phyloP scores from a whole-genome alignment of 2,329 filamentous ascomycete genomes.

The Leptographium lundbergii region DNA sequence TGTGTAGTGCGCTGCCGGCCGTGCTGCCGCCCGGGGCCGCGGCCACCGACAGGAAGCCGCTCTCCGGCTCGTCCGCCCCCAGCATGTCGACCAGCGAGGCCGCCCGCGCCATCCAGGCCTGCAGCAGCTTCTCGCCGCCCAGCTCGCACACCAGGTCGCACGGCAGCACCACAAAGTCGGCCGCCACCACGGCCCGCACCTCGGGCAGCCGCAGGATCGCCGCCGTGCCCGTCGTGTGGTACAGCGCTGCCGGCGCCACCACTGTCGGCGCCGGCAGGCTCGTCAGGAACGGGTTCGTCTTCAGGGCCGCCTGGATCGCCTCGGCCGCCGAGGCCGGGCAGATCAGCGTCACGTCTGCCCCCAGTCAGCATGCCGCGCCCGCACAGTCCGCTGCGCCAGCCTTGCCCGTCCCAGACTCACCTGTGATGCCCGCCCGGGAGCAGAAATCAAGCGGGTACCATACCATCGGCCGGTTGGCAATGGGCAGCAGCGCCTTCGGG shows the following conservation, averaged over 20 bases:
- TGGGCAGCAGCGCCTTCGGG: slow-evolving; percentile 69
- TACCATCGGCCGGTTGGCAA: slow-evolving; percentile 78
- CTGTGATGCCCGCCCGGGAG: slow-evolving; percentile 65
- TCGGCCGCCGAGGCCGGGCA: slow-evolving; percentile 52
- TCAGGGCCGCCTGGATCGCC: slow-evolving; percentile 57
- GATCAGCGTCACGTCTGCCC: slow-evolving; percentile 48
- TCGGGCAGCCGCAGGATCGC: slow-evolving; percentile 78
- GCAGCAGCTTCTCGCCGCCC: slow-evolving; percentile 66
- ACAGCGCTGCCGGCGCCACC: slow-evolving; percentile 61
- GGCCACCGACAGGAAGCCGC: slow-evolving; percentile 10
- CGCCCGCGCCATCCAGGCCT: slow-evolving; percentile 84
- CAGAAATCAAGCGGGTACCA: slow-evolving; percentile 85
- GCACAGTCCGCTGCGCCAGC: neutral
- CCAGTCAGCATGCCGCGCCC: neutral
- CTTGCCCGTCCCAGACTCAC: slow-evolving; percentile 29
- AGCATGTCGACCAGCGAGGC: slow-evolving; percentile 53
- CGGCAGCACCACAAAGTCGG: slow-evolving; percentile 81
- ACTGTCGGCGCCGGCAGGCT: slow-evolving; percentile 61
- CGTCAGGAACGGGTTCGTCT: slow-evolving; percentile 67
- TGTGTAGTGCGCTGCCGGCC: slow-evolving; percentile 25
- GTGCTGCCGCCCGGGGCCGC: no score
- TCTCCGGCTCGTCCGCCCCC: slow-evolving; percentile 24
- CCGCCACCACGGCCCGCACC: slow-evolving; percentile 63
- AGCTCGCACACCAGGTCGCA: slow-evolving; percentile 91
- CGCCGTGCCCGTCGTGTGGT: slow-evolving; percentile 78